Evolutionary conservation across 352 stramenopile genomes (phyloP).

Genomic region (Pythium guiyangense): DNA sequence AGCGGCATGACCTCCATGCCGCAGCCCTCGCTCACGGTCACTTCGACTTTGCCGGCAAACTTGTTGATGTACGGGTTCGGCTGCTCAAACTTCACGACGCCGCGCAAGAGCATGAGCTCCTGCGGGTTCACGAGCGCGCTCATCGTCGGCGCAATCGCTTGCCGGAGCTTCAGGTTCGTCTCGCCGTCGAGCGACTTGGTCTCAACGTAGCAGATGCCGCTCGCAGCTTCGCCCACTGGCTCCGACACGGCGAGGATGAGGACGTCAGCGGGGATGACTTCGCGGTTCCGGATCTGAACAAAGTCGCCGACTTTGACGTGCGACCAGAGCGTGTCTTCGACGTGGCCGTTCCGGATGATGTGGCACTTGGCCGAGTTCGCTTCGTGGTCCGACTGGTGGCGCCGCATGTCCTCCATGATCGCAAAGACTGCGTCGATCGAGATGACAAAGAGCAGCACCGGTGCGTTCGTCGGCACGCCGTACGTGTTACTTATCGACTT

Average conservation of each 20-base stretch:
- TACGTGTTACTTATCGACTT: conserved; percentile 81
- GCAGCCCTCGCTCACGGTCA: conserved; percentile 57
- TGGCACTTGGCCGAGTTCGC: conserved; percentile 78
- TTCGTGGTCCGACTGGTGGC: conserved; percentile 75
- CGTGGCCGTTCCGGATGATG: conserved; percentile 53
- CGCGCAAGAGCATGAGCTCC: conserved; percentile 51
- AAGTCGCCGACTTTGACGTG: conserved; percentile 87
- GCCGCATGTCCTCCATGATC: conserved; percentile 80
- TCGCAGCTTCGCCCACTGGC: conserved; percentile 56
- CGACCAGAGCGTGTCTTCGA: conserved; percentile 76
- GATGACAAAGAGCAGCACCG: conserved; percentile 88
- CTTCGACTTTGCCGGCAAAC: conserved; percentile 81
- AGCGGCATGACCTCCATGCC: conserved; percentile 72
- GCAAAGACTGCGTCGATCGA: conserved; percentile 88
- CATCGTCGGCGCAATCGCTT: conserved; percentile 72
- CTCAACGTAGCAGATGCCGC: conserved; percentile 87
- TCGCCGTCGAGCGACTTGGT: conserved; percentile 91
- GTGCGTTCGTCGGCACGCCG: conserved; percentile 70
- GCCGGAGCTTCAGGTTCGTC: conserved; percentile 90
- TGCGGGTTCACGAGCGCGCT: conserved; percentile 40
- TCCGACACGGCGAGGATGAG: conserved; percentile 78
- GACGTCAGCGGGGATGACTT: conserved; percentile 82
- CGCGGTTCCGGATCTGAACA: conserved; percentile 68
- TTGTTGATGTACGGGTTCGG: conserved; percentile 88
- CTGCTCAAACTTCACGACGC: conserved; percentile 65